These are phyloP conservation scores for Quercus tomentella DNA, from an alignment of 331 rosid genomes.

Conservation along the genomic window DNA sequence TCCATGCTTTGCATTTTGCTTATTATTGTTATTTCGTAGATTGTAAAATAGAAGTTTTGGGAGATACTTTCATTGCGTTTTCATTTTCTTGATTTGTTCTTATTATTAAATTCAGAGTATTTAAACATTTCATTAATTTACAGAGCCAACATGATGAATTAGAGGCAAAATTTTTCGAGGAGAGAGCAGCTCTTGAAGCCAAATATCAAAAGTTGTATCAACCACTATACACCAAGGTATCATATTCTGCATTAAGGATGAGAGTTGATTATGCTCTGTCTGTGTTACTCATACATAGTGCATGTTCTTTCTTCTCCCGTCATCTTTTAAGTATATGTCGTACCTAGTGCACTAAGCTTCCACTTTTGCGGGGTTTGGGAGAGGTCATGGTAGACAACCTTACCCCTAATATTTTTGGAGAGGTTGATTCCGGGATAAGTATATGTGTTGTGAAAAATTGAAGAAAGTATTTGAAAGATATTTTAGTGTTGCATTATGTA, in stretches of 20 bases:
- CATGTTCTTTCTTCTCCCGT: neutral
- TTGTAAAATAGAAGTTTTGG: neutral
- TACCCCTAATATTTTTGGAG: no score
- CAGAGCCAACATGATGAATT: slow-evolving; percentile 77
- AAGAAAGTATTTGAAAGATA: neutral
- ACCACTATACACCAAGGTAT: slow-evolving; percentile 69
- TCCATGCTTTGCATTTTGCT: neutral
- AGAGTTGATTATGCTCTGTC: neutral
- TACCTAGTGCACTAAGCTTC: no score
- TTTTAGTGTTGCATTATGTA: neutral
- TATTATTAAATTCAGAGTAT: neutral
- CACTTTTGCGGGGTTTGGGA: no score
- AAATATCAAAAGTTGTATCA: slow-evolving; percentile 72
- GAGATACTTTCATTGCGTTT: neutral
- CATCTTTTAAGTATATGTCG: neutral
- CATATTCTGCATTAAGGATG: neutral
- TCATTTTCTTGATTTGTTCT: neutral
- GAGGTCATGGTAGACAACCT: no score
- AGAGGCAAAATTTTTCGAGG: slow-evolving; percentile 71
- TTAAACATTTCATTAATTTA: neutral
- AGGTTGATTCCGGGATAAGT: neutral
- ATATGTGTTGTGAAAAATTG: neutral
- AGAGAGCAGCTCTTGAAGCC: slow-evolving; percentile 82
- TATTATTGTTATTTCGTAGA: neutral
- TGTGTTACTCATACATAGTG: neutral